Base-by-base conservation (phyloP, 805 yeast species). In the Candida mattraensis region DNA sequence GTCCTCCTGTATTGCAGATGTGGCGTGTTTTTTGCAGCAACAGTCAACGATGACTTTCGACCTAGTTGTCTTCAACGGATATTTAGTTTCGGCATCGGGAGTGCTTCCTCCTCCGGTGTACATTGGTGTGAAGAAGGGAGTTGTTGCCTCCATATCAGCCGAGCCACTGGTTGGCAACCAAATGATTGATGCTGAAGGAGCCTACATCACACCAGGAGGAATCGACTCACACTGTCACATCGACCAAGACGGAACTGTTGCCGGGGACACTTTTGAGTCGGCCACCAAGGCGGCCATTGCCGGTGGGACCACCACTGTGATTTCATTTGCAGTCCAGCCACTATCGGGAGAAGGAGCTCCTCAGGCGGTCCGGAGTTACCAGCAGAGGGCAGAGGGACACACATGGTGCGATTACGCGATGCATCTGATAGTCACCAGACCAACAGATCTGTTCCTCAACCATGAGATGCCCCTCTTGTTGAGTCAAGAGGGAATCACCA, bases 171-270 rank as follows among this genome's bases (percentile, higher is more conserved):
- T 33, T 13, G 44, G 42, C n/a, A 27, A 25, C 10, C 26, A 33
- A 26, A 20, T 40, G n/a, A 46, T 50, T 17, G 75, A 72, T 50
- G 74, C 74, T 5, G 57, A 69, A 39, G 72, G 74, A 5, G 76
- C 61, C 0, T 60, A 48, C 37, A 62, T 72, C 18, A 70, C 73
- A 0, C 77, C 77, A 2, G 77, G 77, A 29, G 76, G 76, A 7
- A 63, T 72, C 24, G 77, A 72, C 46, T 60, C 72, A 1, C 76
- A 72, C 47, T 73, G 69, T 14, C 77, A 71, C 37, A 40, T 71
- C 13, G 64, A 67, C 27, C 74, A 71, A 45, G 66, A 64, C 6
- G 53, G 60, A 23, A 56, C 61, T 12, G 58, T 66, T 5, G 58
- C 66, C 1, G 70, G 70, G 26, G 77, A 70, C 42, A 63, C 61